Evolutionary conservation across 805 yeast genomes (phyloP).

Genomic region (Saturnispora halmiae): DNA sequence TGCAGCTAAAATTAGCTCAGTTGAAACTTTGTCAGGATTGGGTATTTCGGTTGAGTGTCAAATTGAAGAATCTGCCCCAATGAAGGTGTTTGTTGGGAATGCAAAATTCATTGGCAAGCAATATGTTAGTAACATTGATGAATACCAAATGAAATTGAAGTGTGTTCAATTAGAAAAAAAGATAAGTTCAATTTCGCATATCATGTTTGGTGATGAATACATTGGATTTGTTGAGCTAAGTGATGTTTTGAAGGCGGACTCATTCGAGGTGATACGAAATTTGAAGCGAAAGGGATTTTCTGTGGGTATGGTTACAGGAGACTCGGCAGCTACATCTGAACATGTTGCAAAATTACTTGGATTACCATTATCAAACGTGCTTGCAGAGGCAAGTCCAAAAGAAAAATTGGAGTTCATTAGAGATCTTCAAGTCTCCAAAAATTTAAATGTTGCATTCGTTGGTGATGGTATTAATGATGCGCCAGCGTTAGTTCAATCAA

Average conservation of each 20-base stretch:
- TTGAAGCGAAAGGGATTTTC: constrained; percentile 44
- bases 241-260: constrained; percentile 62
- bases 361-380: constrained; percentile 53
- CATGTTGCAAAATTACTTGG: constrained; percentile 60
- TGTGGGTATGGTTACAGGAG: constrained; percentile 90
- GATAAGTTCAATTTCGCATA: constrained; percentile 23
- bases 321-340: constrained; percentile 51
- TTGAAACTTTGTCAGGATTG: constrained; percentile 35
- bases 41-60: constrained; percentile 32
- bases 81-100: constrained; percentile 47
- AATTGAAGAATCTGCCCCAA: constrained; percentile 16
- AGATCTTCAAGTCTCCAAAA: constrained; percentile 37
- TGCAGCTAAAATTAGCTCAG: constrained; percentile 24
- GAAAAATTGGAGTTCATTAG: constrained; percentile 64
- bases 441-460: constrained; percentile 63
- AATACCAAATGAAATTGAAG: constrained; percentile 12
- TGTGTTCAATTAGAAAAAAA: constrained; percentile 9
- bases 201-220: constrained; percentile 48
- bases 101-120: constrained; percentile 30
- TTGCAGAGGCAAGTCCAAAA: constrained; percentile 67
- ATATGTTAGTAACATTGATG: constrained; percentile 18
- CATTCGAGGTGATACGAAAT: constrained; percentile 49
- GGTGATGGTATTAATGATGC: constrained; percentile 99
- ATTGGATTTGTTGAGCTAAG: constrained; percentile 58
- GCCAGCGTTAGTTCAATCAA: constrained; percentile 85